A percentile compares a stretch with the other conserved stretches of the same genome.
Conservation (phyloP, 805 yeast species). For the Debaryomyces castellii region DNA sequence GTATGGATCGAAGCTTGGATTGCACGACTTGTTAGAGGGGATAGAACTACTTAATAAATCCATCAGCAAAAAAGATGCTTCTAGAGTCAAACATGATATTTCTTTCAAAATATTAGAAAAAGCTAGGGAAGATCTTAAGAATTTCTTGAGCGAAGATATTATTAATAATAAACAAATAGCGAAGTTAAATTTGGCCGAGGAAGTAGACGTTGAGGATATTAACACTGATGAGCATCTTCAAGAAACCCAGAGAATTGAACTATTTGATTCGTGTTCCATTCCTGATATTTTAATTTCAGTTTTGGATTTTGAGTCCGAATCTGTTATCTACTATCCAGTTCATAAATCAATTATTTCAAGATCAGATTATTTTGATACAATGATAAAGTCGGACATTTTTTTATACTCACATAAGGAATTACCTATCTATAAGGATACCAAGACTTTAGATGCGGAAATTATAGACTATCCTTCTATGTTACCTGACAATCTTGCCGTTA, state of each 20-base stretch:
- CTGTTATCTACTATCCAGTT: slow-evolving; percentile 52
- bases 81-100: slow-evolving; percentile 31
- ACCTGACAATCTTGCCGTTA: slow-evolving; percentile 11
- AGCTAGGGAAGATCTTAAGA: slow-evolving; percentile 33
- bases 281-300: slow-evolving; percentile 53
- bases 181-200: slow-evolving; percentile 17
- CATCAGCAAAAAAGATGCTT: slow-evolving; percentile 15
- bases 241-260: slow-evolving; percentile 15
- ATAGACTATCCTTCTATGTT: slow-evolving; percentile 13
- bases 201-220: slow-evolving; percentile 32
- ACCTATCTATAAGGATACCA: slow-evolving; percentile 11
- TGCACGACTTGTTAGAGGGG: slow-evolving; percentile 37
- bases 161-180: slow-evolving; percentile 14
- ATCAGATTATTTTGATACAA: slow-evolving; percentile 61
- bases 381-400: slow-evolving; percentile 53
- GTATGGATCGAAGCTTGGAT: slow-evolving; percentile 31
- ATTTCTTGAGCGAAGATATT: slow-evolving; percentile 24
- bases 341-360: slow-evolving; percentile 61
- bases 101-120: slow-evolving; percentile 31
- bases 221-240: slow-evolving; percentile 16
- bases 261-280: slow-evolving; percentile 20
- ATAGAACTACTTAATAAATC: slow-evolving; percentile 26
- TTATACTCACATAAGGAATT: slow-evolving; percentile 10
- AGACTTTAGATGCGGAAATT: slow-evolving; percentile 6
- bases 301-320: slow-evolving; percentile 22